phyloP scores from a whole-genome alignment of 805 yeast genomes.

The Candida pseudofarinosa region DNA sequence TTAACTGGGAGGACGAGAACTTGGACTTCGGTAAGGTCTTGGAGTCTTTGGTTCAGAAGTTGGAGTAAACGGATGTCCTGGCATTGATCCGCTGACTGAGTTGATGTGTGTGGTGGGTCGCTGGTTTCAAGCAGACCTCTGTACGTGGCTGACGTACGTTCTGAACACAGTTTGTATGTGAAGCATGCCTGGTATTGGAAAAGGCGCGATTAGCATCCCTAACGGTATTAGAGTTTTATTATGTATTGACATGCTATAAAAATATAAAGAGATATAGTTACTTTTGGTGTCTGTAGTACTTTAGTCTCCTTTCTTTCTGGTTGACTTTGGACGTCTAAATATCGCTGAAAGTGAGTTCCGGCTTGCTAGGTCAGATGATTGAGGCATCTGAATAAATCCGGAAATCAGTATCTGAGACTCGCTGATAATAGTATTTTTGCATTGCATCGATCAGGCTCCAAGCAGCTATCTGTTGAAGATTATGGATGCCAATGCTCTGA shows the following conservation, averaged over 20 bases:
- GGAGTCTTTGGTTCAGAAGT: slow-evolving; percentile 59
- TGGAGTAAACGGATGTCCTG: slow-evolving; percentile 21
- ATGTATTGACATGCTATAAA: not conserved
- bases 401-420: too few species aligned
- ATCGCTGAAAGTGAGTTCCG: not conserved
- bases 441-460: too few species aligned
- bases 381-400: not conserved
- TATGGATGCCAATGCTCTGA: not conserved
- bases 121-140: not conserved
- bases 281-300: not conserved
- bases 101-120: not conserved
- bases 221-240: not conserved
- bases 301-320: too few species aligned
- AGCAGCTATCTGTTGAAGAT: not conserved
- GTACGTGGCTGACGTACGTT: not conserved
- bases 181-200: not conserved
- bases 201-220: not conserved
- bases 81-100: not conserved
- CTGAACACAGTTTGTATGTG: not conserved
- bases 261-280: not conserved
- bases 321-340: too few species aligned
- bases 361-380: not conserved
- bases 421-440: too few species aligned
- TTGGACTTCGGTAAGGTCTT: slow-evolving; percentile 75
- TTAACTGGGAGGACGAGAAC: slow-evolving; percentile 85